A percentile compares a stretch with the other conserved stretches of the same genome.
phyloP scores from a whole-genome alignment of 306 rosid species.

The Mimosa bimucronata region DNA sequence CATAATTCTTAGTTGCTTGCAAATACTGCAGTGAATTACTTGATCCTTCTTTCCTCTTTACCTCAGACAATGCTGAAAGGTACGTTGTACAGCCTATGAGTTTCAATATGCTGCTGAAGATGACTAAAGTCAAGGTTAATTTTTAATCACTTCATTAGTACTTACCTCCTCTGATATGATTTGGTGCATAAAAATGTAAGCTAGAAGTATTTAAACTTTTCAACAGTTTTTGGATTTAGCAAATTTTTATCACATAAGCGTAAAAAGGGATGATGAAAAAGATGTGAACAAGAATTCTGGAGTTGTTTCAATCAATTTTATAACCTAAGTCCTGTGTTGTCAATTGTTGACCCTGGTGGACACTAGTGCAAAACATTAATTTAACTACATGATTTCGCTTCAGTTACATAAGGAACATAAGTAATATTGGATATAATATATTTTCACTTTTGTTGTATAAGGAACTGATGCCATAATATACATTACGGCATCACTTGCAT shows the following conservation, averaged over 20 bases:
- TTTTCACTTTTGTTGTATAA: too few species aligned
- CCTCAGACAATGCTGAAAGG: slow-evolving; percentile 89
- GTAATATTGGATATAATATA: too few species aligned
- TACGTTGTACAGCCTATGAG: slow-evolving; percentile 86
- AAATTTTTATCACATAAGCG: slow-evolving; percentile 14
- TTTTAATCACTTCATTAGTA: slow-evolving; percentile 7
- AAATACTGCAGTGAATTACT: slow-evolving; percentile 81
- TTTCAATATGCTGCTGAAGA: slow-evolving; percentile 74
- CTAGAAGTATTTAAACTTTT: slow-evolving; percentile 14
- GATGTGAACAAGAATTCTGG: slow-evolving; percentile 12
- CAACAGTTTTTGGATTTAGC: slow-evolving; percentile 14
- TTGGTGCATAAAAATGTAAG: slow-evolving; percentile 21
- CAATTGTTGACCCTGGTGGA: too few species aligned
- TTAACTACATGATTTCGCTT: too few species aligned
- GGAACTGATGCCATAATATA: too few species aligned
- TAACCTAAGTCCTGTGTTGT: too few species aligned
- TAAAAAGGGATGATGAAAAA: background rate
- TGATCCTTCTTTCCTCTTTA: slow-evolving; percentile 87
- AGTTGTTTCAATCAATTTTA: too few species aligned
- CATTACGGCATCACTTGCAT: too few species aligned
- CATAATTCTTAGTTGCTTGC: slow-evolving; percentile 35
- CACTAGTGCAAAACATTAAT: too few species aligned
- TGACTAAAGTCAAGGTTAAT: slow-evolving; percentile 92
- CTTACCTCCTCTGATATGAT: slow-evolving; percentile 33
- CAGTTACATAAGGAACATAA: too few species aligned